These are phyloP conservation scores for Porogramme epimiltina DNA, from an alignment of 1,284 basidiomycete genomes.

Conservation along the genomic window DNA sequence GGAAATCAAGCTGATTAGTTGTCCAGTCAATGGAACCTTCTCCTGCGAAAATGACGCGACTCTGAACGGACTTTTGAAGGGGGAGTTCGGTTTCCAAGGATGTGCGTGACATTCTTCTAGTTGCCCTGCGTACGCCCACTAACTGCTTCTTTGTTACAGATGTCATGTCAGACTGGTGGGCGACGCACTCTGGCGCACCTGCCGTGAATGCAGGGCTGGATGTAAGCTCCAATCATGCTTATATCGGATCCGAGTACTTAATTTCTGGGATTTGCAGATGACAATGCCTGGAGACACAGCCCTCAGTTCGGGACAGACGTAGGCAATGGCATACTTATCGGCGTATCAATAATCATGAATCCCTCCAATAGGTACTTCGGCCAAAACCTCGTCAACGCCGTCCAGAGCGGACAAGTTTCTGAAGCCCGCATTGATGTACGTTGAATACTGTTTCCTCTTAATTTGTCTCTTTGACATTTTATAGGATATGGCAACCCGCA, in stretches of 20 bases:
- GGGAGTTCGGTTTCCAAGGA: constrained; percentile 73
- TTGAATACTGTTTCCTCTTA: background rate
- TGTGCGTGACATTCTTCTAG: no score
- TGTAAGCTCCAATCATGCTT: constrained; percentile 33
- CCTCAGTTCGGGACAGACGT: constrained; percentile 38
- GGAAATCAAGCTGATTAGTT: background rate
- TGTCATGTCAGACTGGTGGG: constrained; percentile 46
- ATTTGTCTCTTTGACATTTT: no score
- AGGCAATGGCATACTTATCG: constrained; percentile 1
- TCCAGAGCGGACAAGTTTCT: constrained; percentile 22
- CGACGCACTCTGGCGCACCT: constrained; percentile 35
- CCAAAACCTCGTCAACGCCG: constrained; percentile 21
- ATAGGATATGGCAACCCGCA: constrained; percentile 62
- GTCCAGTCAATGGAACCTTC: constrained; percentile 61
- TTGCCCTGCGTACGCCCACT: no score
- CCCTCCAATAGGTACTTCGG: constrained; percentile 19
- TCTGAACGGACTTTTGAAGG: constrained; percentile 70
- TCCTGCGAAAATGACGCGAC: constrained; percentile 71
- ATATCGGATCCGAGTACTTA: background rate
- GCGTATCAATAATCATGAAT: no score
- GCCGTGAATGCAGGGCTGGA: constrained; percentile 64
- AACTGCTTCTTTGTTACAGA: constrained; percentile 13
- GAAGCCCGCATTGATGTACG: constrained; percentile 22
- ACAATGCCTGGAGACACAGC: constrained; percentile 61
- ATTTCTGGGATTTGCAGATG: constrained; percentile 37